Evolutionary conservation across 169 alveolate species (phyloP), one percentile per base, ranked within the genome.

Genomic region (Cryptosporidium sp.): DNA sequence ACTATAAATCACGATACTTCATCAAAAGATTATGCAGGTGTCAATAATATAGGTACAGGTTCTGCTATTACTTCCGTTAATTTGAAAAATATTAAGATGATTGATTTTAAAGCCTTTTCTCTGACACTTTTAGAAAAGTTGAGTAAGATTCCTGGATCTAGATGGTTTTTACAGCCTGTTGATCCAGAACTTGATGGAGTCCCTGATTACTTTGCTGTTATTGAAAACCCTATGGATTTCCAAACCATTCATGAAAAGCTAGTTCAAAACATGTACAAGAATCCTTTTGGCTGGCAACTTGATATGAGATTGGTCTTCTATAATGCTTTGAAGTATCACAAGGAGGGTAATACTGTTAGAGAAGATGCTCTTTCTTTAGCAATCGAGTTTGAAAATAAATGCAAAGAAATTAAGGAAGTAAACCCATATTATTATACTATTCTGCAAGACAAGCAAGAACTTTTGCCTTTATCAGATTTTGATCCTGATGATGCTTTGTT

Each of bases 201-300:
- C 33, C 97, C 96, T 10, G 95, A 94, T 72, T 96, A 96, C 91
- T 92, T 92, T 60, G 86, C 84, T 52, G 68, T 92, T n/a, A 85
- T 93, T 26, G 86, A 85, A 53, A 91, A 92, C 62, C 96, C 96
- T 16, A 93, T 94, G 95, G 96, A 93, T 89, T 91, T 94, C 61
- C 93, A 93, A 68, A 93, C 95, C 4, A 92, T 94, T 3, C 95
- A 93, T 62, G 84, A 75, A 69, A 93, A 93, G 70, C 84, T 94
- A 84, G 60, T 89, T 69, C 87, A 86, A 75, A 87, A 94, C 72
- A 93, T 92, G 86, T 96, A 96, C 85, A 69, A 91, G 72, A 94
- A 93, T 80, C 98, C 98, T n/a, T 95, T 91, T 87, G 95, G 94
- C 51, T 96, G 98, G 97, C 98, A 96, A 84, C 94, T 93, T 53